Base-by-base conservation (phyloP, 2,329 filamentous ascomycete species). In the Ophiostoma tasmaniense region DNA sequence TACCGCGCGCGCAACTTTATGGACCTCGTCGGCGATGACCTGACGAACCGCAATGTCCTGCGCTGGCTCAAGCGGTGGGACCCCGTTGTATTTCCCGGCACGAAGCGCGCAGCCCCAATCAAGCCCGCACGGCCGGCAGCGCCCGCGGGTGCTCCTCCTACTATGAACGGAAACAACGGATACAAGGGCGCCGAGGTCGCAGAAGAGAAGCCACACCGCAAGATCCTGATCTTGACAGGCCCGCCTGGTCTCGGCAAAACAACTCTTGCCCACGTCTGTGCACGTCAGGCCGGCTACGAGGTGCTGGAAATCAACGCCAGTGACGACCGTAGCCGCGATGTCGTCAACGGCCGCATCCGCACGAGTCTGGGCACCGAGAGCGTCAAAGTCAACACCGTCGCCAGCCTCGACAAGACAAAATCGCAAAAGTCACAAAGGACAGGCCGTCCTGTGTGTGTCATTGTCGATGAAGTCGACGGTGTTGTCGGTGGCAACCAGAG, bases 261-360 rank as follows among this genome's bases (percentile, higher is more conserved):
- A 0, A 99, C 95, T 0, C 79, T 99, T 65, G 95, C 95, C 1
- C 95, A 99, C 78, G 95, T 99, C 0, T 98, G 95, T 76, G 96
- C 96, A 0, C 89, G 85, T 73, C 95, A 99, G 79, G 95, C 95
- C 5, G 95, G 95, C 0, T 99, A 99, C 75, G 95, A 98, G 75
- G 91, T 96, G 0, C 86, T 98, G 76, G 95, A 99, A 77, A 96
- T 99, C 79, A 99, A 99, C 75, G 95, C 96, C 10, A 98, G 94
- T 74, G 95, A 99, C 76, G 96, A 99, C 76, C 86, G 95, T 74
- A 97, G 92, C 75, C 85, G 86, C 37, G 89, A 94, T 75, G 92
- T 99, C 1, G 95, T 99, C 45, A 95, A 91, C 76, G 92, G 92
- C 7, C 86, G 93, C 20, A 97, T 99, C 73, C 86, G 91, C 73